A percentile compares a stretch with the other conserved stretches of the same genome.
Conservation (phyloP, 1,139 yeast genomes). For the Candida sojae region DNA sequence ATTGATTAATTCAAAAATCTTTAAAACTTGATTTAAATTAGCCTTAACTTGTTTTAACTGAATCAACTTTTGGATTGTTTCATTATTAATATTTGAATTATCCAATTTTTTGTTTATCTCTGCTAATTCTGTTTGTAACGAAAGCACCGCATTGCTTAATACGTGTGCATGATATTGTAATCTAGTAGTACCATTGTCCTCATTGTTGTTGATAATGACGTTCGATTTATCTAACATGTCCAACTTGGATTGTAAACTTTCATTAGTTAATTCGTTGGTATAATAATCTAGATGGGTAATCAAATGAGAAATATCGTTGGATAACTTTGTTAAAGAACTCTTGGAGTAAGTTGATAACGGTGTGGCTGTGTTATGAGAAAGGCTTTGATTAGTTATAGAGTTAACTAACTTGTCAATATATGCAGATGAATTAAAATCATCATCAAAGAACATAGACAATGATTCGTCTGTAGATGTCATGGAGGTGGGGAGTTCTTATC, state of each 20-base stretch:
- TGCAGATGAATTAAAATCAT: slow-evolving; percentile 35
- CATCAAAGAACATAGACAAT: slow-evolving; percentile 43
- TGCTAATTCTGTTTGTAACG: slow-evolving; percentile 52
- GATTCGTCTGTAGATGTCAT: slow-evolving; percentile 15
- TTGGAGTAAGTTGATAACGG: slow-evolving; percentile 21
- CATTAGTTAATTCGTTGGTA: slow-evolving; percentile 54
- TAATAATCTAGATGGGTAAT: slow-evolving; percentile 63
- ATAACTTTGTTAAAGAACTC: slow-evolving; percentile 25
- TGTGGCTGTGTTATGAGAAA: slow-evolving; percentile 16
- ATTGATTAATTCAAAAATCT: slow-evolving; percentile 43
- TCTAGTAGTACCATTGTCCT: slow-evolving; percentile 34
- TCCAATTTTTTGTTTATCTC: slow-evolving; percentile 26
- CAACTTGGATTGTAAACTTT: slow-evolving; percentile 47
- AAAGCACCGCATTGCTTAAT: slow-evolving; percentile 55
- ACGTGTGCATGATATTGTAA: slow-evolving; percentile 66
- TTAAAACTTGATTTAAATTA: slow-evolving; percentile 46
- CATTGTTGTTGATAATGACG: slow-evolving; percentile 21
- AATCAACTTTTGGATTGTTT: slow-evolving; percentile 41
- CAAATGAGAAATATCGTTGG: slow-evolving; percentile 37
- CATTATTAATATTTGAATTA: slow-evolving; percentile 12
- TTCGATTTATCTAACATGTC: slow-evolving; percentile 29
- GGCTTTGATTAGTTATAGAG: slow-evolving; percentile 19
- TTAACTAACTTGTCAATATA: slow-evolving; percentile 42
- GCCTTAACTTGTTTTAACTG: slow-evolving; percentile 44
- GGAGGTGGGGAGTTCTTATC: neutral